These are phyloP conservation scores for Populus ilicifolia DNA, from an alignment of 345 rosid genomes.

Conservation along the genomic window DNA sequence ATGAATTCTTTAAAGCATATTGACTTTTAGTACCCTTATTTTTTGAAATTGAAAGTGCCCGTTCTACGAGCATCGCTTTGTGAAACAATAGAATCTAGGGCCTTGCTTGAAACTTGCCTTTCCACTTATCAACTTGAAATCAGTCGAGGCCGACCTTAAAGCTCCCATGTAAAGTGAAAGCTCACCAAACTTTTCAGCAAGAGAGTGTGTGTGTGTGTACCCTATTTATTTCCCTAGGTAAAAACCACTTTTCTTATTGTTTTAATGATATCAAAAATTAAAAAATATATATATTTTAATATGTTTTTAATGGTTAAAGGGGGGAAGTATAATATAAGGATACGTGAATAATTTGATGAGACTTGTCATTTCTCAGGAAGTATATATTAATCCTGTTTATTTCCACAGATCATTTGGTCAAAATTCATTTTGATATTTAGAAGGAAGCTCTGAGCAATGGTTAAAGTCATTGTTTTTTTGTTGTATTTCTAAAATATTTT, in stretches of 20 bases:
- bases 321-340: no score
- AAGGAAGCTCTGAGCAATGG: not conserved
- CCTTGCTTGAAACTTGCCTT: constrained; percentile 9
- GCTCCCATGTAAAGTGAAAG: not conserved
- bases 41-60: not conserved
- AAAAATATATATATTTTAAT: no score
- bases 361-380: no score
- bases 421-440: not conserved
- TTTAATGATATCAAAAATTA: no score
- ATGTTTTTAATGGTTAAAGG: no score
- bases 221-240: not conserved
- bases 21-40: constrained; percentile 3
- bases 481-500: no score
- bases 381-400: not conserved
- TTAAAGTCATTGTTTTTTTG: no score
- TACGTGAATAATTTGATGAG: no score
- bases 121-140: not conserved
- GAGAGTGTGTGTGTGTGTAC: not conserved
- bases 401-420: not conserved
- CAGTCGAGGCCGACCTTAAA: not conserved
- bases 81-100: constrained; percentile 13
- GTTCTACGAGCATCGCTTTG: not conserved
- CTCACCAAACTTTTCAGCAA: not conserved
- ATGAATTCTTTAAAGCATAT: not conserved
- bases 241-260: no score